phyloP scores from a whole-genome alignment of 768 basidiomycete genomes.

The Butyriboletus loyo region DNA sequence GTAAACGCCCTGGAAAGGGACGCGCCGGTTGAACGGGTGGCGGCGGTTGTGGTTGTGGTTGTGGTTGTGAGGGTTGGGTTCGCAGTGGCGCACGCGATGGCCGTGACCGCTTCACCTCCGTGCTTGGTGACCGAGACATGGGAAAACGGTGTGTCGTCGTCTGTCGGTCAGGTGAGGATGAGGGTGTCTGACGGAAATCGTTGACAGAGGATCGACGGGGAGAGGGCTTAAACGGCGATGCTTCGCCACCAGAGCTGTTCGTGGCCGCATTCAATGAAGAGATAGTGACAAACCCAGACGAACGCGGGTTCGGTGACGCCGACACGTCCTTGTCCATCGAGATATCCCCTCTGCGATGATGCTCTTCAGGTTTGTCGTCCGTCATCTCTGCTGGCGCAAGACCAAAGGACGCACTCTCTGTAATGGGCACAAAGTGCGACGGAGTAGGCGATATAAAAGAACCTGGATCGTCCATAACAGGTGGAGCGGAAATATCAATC shows the following conservation, averaged over 20 bases:
- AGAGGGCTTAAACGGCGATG: slow-evolving; percentile 11
- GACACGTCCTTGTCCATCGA: slow-evolving; percentile 23
- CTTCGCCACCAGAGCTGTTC: slow-evolving; percentile 1
- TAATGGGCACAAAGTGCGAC: slow-evolving; percentile 29
- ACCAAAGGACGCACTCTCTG: slow-evolving; percentile 22
- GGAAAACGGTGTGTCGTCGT: background rate
- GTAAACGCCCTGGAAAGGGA: slow-evolving; percentile 28
- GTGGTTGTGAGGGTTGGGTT: background rate
- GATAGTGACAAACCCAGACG: slow-evolving; percentile 73
- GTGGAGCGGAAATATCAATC: slow-evolving; percentile 56
- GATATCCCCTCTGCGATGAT: slow-evolving; percentile 1
- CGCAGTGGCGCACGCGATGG: background rate
- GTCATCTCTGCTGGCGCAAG: slow-evolving; percentile 9
- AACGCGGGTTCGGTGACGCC: slow-evolving; percentile 63
- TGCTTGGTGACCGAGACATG: slow-evolving; percentile 14
- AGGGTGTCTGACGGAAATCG: slow-evolving; percentile 11
- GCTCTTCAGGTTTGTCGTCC: background rate
- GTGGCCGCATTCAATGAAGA: slow-evolving; percentile 42
- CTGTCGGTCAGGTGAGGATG: background rate
- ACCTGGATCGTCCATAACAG: slow-evolving; percentile 37
- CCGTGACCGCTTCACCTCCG: slow-evolving; percentile 8
- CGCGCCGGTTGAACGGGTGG: background rate
- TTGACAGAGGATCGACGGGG: slow-evolving; percentile 22
- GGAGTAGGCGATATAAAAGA: slow-evolving; percentile 34
- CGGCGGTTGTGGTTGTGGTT: background rate